Conservation (phyloP, 78 protist species). For the Cavenderia fasciculata region DNA sequence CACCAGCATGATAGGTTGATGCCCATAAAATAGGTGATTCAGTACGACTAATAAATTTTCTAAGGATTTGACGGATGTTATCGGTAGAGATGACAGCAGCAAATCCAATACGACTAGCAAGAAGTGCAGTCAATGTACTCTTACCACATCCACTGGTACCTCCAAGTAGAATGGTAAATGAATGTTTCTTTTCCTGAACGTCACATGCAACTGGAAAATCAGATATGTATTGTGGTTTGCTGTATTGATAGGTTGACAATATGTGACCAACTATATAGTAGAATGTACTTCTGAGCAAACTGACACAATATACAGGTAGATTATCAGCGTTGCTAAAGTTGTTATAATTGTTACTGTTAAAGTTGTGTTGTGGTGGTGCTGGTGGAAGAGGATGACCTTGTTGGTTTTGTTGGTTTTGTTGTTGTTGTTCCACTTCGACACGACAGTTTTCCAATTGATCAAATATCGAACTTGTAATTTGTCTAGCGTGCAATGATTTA, state of each 20-base stretch:
- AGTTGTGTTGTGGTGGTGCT: conserved; percentile 9
- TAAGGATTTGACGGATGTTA: conserved; percentile 76
- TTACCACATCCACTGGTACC: conserved; percentile 89
- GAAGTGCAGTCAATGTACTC: conserved; percentile 77
- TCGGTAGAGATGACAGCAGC: conserved; percentile 85
- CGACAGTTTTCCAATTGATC: conserved; percentile 70
- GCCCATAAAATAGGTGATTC: conserved; percentile 76
- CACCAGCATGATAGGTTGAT: conserved; percentile 79
- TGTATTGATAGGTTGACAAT: conserved; percentile 45
- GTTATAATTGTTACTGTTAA: not conserved
- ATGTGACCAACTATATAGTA: conserved; percentile 43
- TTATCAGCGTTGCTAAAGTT: not conserved
- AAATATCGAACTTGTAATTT: conserved; percentile 46
- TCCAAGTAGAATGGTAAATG: conserved; percentile 72
- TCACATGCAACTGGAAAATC: conserved; percentile 75
- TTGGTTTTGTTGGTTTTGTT: conserved; percentile 3
- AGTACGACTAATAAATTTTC: conserved; percentile 40
- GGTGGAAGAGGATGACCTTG: not conserved
- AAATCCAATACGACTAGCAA: conserved; percentile 82
- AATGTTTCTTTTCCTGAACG: conserved; percentile 69
- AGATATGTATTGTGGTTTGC: conserved; percentile 54
- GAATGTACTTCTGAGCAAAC: conserved; percentile 40
- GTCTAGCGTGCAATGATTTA: conserved; percentile 67
- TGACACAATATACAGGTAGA: conserved; percentile 39
- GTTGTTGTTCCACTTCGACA: not conserved